A percentile compares a stretch with the other conserved stretches of the same genome.
Conservation (phyloP, 805 yeast genomes). For the Yarrowia keelungensis region DNA sequence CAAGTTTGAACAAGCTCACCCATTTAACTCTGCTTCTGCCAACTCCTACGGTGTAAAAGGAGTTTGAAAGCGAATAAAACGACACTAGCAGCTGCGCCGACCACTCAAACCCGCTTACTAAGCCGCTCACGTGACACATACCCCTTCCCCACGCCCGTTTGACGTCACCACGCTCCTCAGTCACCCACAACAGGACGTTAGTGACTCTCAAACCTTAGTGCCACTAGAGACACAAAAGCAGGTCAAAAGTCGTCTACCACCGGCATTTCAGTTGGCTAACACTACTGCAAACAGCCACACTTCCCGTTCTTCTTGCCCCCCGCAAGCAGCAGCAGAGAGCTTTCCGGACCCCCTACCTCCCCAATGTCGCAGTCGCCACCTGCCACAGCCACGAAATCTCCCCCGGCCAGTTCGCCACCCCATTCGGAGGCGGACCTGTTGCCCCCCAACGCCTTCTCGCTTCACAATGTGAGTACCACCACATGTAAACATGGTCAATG, state of each 20-base stretch:
- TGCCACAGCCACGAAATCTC: conserved; percentile 17
- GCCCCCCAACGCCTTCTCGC: conserved; percentile 35
- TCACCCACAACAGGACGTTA: conserved; percentile 20
- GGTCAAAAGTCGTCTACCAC: conserved; percentile 28
- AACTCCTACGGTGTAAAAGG: not conserved
- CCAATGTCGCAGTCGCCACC: conserved; percentile 36
- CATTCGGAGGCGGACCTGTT: conserved; percentile 20
- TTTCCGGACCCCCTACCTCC: not conserved
- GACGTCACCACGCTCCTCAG: no score
- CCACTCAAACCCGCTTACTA: no score
- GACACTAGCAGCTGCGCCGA: no score
- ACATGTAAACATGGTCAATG: no score
- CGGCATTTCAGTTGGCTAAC: conserved; percentile 21
- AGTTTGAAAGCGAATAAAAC: no score
- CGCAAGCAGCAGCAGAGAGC: no score
- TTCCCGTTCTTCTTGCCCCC: not conserved
- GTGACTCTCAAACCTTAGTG: conserved; percentile 26
- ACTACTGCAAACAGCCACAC: conserved; percentile 37
- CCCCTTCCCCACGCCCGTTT: no score
- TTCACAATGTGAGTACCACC: conserved; percentile 21
- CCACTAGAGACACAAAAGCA: conserved; percentile 38
- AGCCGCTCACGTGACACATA: no score
- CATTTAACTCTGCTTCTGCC: conserved; percentile 27
- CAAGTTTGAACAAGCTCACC: conserved; percentile 34
- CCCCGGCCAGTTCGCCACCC: conserved; percentile 35